Conservation (phyloP, 108 stramenopile species). For the Aureococcus anophagefferens region DNA sequence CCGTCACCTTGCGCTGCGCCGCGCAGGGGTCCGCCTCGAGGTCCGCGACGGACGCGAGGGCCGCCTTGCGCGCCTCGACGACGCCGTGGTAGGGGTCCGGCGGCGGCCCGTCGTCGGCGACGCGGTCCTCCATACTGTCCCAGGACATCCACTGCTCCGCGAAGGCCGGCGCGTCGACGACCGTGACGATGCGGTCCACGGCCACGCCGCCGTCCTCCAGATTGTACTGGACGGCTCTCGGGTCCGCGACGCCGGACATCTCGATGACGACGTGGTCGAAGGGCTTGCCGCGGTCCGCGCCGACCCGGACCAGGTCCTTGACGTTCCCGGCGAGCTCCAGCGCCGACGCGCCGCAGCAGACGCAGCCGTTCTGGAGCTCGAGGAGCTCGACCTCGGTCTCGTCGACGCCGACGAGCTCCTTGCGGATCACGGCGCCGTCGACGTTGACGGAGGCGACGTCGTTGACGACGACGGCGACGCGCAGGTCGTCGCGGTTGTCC, state of each 20-base stretch:
- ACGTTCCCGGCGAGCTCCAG: background rate
- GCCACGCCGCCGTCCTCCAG: background rate
- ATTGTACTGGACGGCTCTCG: conserved; percentile 12
- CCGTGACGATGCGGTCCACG: background rate
- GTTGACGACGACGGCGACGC: conserved; percentile 66
- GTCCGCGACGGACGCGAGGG: background rate
- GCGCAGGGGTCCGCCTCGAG: background rate
- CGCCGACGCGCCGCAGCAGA: background rate
- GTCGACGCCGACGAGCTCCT: conserved; percentile 1
- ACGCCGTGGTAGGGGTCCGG: background rate
- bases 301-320: background rate
- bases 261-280: conserved; percentile 91
- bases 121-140: background rate
- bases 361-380: conserved; percentile 65
- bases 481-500: conserved; percentile 29
- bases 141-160: background rate
- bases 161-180: background rate
- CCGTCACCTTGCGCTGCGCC: conserved; percentile 14
- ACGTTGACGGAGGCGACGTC: conserved; percentile 79
- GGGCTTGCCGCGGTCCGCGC: background rate
- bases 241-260: conserved; percentile 75
- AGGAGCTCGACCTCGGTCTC: conserved; percentile 15
- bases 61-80: too few species aligned
- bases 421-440: conserved; percentile 59
- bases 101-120: background rate